phyloP scores from a whole-genome alignment of 83 land plant genomes.

The Picea engelmannii region DNA sequence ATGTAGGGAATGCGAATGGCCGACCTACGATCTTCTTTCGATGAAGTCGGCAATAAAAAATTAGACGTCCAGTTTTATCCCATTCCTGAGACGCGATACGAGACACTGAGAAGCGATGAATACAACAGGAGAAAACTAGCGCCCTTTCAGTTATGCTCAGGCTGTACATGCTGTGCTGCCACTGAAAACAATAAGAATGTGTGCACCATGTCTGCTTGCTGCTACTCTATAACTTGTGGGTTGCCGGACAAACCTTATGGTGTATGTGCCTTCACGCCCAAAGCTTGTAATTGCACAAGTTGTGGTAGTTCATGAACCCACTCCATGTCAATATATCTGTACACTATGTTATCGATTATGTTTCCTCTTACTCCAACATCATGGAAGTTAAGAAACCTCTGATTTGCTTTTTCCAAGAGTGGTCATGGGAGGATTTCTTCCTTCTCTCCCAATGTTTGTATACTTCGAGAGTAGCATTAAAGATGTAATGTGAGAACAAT shows the following conservation, averaged over 20 bases:
- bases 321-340: no score
- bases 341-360: no score
- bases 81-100: not conserved
- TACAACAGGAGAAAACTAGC: conserved; percentile 10
- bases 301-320: not conserved
- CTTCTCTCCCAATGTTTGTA: no score
- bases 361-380: no score
- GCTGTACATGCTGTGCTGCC: conserved; percentile 41
- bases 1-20: not conserved
- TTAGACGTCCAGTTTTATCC: not conserved
- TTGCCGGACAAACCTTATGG: conserved; percentile 58
- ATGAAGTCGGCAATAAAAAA: not conserved
- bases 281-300: conserved; percentile 36
- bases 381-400: no score
- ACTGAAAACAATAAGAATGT: conserved; percentile 7
- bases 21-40: no score
- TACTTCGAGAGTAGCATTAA: no score
- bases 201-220: conserved; percentile 40
- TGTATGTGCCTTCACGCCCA: conserved; percentile 48
- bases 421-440: no score
- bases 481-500: no score
- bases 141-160: conserved; percentile 46
- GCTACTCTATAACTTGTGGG: conserved; percentile 48
- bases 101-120: not conserved
- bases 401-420: no score